Percentiles rank a stretch among this genome's conserved stretches.
Evolutionary conservation across 441 rosid species (phyloP).

Genomic region (Geranium incanum): DNA sequence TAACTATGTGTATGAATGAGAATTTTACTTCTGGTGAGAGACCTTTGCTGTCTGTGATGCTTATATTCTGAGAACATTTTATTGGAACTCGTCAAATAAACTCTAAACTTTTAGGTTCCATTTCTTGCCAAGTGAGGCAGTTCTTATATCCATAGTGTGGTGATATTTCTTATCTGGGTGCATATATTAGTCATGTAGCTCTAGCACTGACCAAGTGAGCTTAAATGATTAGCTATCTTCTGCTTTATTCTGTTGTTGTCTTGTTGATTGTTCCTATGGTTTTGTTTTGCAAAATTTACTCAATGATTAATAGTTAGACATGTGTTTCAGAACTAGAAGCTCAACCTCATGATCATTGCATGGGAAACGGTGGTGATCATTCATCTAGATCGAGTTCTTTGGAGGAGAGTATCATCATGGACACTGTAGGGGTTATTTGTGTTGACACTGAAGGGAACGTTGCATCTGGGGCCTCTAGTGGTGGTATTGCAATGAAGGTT

Average conservation of each 20-base stretch:
- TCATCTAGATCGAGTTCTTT: conserved; percentile 18
- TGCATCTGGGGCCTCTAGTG: conserved; percentile 87
- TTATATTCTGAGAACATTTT: not conserved
- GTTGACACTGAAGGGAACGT: conserved; percentile 68
- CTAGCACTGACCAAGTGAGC: not conserved
- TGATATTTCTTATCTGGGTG: not conserved
- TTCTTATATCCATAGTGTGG: not conserved
- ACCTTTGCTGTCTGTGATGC: not conserved
- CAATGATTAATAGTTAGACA: conserved; percentile 10
- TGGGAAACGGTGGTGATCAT: conserved; percentile 14
- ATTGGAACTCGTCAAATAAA: not conserved
- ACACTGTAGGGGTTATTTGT: conserved; percentile 90
- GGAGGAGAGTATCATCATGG: conserved; percentile 56
- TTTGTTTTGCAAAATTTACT: not conserved
- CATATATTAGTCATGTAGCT: not conserved
- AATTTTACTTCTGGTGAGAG: not conserved
- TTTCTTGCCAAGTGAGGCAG: not conserved
- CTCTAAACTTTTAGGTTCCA: not conserved
- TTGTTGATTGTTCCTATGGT: conserved; percentile 12
- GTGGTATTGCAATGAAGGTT: conserved; percentile 92
- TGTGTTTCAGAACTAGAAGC: conserved; percentile 26
- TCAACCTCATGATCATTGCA: conserved; percentile 19
- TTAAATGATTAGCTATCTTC: not conserved
- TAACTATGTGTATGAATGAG: not conserved
- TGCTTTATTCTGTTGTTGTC: conserved; percentile 4